Base-by-base conservation (phyloP, 257 asterid genomes). In the Capsicum chinense region DNA sequence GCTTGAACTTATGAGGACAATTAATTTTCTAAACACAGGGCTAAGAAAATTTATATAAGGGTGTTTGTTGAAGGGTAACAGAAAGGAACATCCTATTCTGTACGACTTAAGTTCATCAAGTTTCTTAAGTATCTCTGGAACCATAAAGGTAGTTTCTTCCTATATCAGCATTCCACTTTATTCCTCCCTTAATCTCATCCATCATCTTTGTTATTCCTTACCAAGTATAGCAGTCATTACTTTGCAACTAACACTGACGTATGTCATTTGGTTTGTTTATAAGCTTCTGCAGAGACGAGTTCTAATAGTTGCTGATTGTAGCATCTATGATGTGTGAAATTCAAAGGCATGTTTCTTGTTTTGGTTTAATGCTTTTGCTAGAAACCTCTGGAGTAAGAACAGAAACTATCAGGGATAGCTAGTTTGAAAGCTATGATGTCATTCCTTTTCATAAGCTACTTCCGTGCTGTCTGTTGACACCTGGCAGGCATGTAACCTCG, bases 401-500 rank as follows among this genome's bases (percentile, higher is more conserved):
- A 21, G 39, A 63, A 21, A 63, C 39, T 52, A 52, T 9, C 56
- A 12, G 59, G 59, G 13, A 56, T 56, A 68, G 19, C 13, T 37
- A 68, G 19, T 15, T n/a, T 14, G 15, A 15, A 37, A 14, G 21
- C 76, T 68, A 68, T 15, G 52, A 68, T 15, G 52, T 15, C 21
- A 14, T 68, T 15, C 50, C 74, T 68, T 68, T 68, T 68, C 37
- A 50, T 67, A 3, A 12, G 76, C 14, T 15, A 68, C 26, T 9
- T 37, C 52, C 5, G 3, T 68, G 76, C 37, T 68, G 76, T 37
- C 21, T 68, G 76, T 68, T 68, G 52, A 68, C 19, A 68, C 73
- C 37, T 68, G 76, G 7, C 76, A 68, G 52, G 52, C 76, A 68
- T 68, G 76, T 37, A 39, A 69, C 15, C 52, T 37, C 35, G 76